These are phyloP conservation scores for Cokeromyces recurvatus DNA, from an alignment of 371 early-diverging fungal species.

Conservation along the genomic window DNA sequence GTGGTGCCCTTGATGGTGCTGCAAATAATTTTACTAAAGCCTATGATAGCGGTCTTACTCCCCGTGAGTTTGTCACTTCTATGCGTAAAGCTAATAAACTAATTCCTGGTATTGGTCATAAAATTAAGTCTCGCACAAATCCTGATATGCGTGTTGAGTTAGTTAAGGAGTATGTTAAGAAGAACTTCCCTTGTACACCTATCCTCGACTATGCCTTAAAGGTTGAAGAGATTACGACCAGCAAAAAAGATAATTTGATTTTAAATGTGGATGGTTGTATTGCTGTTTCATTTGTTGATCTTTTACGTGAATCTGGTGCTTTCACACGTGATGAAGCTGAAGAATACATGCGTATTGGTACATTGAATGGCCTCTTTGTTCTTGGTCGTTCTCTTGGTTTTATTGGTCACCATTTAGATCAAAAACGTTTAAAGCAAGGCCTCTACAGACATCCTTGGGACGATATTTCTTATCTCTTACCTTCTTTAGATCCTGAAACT, in stretches of 20 bases:
- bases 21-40: conserved; percentile 86
- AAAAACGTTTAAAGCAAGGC: conserved; percentile 96
- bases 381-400: conserved; percentile 94
- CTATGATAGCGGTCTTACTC: conserved; percentile 85
- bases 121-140: conserved; percentile 98
- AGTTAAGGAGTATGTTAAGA: conserved; percentile 88
- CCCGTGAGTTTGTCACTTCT: conserved; percentile 86
- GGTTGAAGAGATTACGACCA: conserved; percentile 94
- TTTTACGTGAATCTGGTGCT: conserved; percentile 88
- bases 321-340: conserved; percentile 94
- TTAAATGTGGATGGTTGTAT: conserved; percentile 97
- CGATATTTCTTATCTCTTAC: conserved; percentile 91
- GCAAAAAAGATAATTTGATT: conserved; percentile 97
- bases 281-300: conserved; percentile 93
- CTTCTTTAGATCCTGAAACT: conserved; percentile 45
- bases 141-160: conserved; percentile 95
- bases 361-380: conserved; percentile 95
- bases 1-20: conserved; percentile 97
- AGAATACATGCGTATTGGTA: conserved; percentile 94
- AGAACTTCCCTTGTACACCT: conserved; percentile 85
- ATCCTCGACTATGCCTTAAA: conserved; percentile 90
- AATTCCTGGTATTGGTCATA: conserved; percentile 97
- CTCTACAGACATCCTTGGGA: conserved; percentile 98
- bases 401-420: conserved; percentile 96
- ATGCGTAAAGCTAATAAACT: conserved; percentile 90